These are phyloP conservation scores for Phycomyces nitens DNA, from an alignment of 192 early-diverging fungal genomes.

Conservation along the genomic window DNA sequence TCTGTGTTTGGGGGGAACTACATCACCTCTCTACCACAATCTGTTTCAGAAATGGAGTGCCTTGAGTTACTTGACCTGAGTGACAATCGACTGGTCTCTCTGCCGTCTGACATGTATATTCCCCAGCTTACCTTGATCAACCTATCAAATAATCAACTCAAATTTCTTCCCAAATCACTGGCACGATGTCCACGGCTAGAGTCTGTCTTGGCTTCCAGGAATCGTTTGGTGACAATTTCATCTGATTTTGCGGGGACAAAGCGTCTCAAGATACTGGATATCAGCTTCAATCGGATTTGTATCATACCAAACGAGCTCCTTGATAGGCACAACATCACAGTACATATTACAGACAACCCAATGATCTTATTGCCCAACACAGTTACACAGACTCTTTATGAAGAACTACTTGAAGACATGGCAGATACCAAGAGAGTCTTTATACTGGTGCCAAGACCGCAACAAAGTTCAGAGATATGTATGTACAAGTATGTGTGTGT, in stretches of 20 bases:
- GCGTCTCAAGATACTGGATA: conserved; percentile 32
- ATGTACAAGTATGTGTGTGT: too few relatives aligned
- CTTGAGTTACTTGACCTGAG: conserved; percentile 49
- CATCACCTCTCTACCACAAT: conserved; percentile 35
- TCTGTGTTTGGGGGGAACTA: conserved; percentile 51
- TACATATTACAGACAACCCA: conserved; percentile 50
- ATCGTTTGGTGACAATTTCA: conserved; percentile 30
- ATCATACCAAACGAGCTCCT: conserved; percentile 32
- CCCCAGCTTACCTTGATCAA: conserved; percentile 28
- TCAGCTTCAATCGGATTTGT: conserved; percentile 33
- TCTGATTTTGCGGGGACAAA: conserved; percentile 16
- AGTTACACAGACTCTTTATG: too few relatives aligned
- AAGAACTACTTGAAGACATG: too few relatives aligned
- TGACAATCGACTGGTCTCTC: conserved; percentile 40
- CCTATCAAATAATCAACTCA: conserved; percentile 47
- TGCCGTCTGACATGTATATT: conserved; percentile 31
- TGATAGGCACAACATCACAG: conserved; percentile 31
- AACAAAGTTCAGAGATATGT: too few relatives aligned
- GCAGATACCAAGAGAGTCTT: too few relatives aligned
- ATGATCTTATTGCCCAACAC: conserved; percentile 5
- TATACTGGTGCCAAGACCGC: too few relatives aligned
- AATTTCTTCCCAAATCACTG: conserved; percentile 49
- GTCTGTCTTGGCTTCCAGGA: conserved; percentile 25
- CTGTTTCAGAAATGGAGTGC: conserved; percentile 36
- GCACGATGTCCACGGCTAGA: conserved; percentile 23